Percentiles rank a stretch among this genome's conserved stretches.
Conservation (phyloP, 2,329 filamentous ascomycete species). For the Gaeumannomyces sp. region DNA sequence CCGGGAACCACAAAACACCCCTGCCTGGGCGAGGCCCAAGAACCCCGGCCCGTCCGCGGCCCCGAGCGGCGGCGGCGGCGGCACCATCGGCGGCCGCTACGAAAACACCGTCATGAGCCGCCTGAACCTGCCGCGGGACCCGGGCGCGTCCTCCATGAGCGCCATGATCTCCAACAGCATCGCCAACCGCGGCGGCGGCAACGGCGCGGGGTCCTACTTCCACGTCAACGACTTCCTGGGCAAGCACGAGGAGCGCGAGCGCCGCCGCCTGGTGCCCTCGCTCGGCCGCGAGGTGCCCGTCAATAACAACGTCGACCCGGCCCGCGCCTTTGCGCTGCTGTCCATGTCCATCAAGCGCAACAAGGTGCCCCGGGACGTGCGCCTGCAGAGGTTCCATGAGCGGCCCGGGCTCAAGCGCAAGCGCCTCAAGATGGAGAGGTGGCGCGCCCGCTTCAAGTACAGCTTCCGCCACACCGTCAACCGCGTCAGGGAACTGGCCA, state of each 20-base stretch:
- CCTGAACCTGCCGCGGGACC: not conserved
- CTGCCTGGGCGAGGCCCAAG: no score
- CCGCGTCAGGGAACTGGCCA: slow-evolving; percentile 63
- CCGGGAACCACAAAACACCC: no score
- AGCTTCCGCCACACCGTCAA: slow-evolving; percentile 60
- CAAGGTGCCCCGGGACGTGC: slow-evolving; percentile 47
- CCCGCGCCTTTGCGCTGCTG: slow-evolving; percentile 38
- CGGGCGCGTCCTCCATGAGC: not conserved
- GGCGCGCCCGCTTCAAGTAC: slow-evolving; percentile 60
- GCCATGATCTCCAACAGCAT: not conserved
- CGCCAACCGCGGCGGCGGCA: not conserved
- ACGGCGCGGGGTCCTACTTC: not conserved
- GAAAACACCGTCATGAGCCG: not conserved
- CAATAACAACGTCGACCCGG: slow-evolving; percentile 35
- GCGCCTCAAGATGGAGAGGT: slow-evolving; percentile 62
- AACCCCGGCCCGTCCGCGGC: no score
- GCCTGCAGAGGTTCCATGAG: slow-evolving; percentile 65
- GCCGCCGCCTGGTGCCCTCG: slow-evolving; percentile 31
- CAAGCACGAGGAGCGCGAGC: slow-evolving; percentile 13
- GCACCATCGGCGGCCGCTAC: not conserved
- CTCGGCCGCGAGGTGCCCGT: slow-evolving; percentile 40
- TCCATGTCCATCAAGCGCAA: slow-evolving; percentile 41
- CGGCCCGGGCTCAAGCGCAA: slow-evolving; percentile 71
- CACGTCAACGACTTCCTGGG: slow-evolving; percentile 20
- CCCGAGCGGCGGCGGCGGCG: not conserved